Evolutionary conservation across 1,284 basidiomycete genomes (phyloP).

Genomic region (Ceratobasidium sp.): DNA sequence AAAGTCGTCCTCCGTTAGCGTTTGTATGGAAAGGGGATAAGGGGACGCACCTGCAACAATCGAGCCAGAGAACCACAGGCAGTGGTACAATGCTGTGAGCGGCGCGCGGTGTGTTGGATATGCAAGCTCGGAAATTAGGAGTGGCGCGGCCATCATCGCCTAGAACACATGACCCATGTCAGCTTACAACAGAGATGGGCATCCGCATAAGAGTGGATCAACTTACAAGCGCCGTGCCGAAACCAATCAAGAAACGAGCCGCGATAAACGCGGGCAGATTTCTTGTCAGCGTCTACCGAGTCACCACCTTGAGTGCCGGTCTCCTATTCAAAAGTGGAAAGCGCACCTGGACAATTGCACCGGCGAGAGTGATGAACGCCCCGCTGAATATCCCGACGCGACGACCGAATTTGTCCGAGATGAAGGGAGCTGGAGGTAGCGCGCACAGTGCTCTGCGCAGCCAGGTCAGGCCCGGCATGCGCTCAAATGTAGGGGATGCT

Average conservation of each 20-base stretch:
- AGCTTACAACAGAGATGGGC: not conserved
- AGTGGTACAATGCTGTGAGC: slow-evolving; percentile 55
- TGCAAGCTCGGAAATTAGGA: slow-evolving; percentile 54
- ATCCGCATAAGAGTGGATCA: not conserved
- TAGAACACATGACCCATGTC: slow-evolving; percentile 2
- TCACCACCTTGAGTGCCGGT: not conserved
- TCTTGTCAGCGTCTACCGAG: slow-evolving; percentile 19
- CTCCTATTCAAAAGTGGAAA: not conserved
- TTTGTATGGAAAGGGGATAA: not conserved
- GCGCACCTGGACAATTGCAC: slow-evolving; percentile 25
- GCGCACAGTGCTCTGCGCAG: slow-evolving; percentile 35
- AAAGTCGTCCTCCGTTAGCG: not conserved
- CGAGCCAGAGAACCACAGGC: slow-evolving; percentile 54
- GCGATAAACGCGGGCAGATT: slow-evolving; percentile 61
- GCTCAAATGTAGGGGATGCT: slow-evolving; percentile 11
- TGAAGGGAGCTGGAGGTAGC: slow-evolving; percentile 49
- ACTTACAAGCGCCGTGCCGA: slow-evolving; percentile 75
- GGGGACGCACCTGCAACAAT: slow-evolving; percentile 50
- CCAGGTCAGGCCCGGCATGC: not conserved
- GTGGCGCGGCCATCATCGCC: slow-evolving; percentile 34
- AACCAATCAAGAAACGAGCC: slow-evolving; percentile 81
- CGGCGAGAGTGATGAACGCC: slow-evolving; percentile 6
- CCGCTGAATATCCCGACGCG: slow-evolving; percentile 52
- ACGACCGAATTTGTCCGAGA: slow-evolving; percentile 53
- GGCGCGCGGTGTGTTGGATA: slow-evolving; percentile 57